Conservation (phyloP, 2,329 filamentous ascomycete genomes). For the Cladosporium phlei region DNA sequence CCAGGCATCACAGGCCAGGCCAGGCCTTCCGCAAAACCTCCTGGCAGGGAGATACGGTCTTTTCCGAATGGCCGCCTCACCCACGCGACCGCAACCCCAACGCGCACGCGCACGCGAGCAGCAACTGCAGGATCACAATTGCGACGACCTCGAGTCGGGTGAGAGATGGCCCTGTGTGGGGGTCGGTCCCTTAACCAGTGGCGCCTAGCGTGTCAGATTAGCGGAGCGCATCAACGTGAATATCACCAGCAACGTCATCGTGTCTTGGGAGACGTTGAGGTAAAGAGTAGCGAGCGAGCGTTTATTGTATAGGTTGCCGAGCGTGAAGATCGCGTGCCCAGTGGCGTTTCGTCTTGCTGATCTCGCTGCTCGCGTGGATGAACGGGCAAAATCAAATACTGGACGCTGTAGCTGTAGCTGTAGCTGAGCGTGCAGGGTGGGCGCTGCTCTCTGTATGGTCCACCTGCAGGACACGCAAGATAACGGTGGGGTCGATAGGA, state of each 20-base stretch:
- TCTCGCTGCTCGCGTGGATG: slow-evolving; percentile 6
- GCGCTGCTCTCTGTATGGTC: too few species aligned
- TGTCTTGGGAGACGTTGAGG: too few species aligned
- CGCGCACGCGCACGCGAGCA: background rate
- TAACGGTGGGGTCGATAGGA: slow-evolving; percentile 9
- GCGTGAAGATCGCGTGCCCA: slow-evolving; percentile 3
- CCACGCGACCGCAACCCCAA: background rate
- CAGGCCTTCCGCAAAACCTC: too few species aligned
- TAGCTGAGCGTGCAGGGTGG: background rate
- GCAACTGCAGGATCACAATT: background rate
- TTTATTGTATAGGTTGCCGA: too few species aligned
- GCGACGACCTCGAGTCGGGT: background rate
- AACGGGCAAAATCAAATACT: too few species aligned
- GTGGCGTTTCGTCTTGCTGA: background rate
- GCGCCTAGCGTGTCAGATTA: slow-evolving; percentile 4
- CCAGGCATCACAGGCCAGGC: too few species aligned
- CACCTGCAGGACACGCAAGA: too few species aligned
- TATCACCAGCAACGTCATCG: slow-evolving; percentile 1
- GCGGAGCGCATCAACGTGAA: background rate
- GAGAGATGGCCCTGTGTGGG: background rate
- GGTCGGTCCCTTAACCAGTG: slow-evolving; percentile 1
- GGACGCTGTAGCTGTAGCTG: too few species aligned
- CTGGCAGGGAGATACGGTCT: slow-evolving; percentile 1
- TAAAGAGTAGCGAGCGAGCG: too few species aligned
- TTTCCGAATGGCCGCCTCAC: too few species aligned